These are phyloP conservation scores for Nakazawaea laoshanensis DNA, from an alignment of 805 yeast genomes.

Conservation along the genomic window DNA sequence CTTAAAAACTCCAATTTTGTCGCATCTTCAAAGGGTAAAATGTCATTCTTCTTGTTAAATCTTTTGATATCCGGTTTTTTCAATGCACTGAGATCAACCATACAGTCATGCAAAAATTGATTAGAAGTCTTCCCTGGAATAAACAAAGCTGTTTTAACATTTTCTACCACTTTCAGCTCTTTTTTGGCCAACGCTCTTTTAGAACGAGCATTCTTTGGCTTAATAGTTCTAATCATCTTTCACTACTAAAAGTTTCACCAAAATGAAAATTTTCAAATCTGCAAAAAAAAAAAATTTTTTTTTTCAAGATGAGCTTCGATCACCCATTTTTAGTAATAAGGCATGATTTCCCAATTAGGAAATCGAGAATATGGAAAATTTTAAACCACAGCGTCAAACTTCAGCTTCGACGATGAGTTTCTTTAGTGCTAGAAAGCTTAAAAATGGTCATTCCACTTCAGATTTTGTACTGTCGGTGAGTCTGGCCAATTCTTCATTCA, in stretches of 20 bases:
- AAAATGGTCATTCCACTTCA: too few species aligned
- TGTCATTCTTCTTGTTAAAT: constrained; percentile 80
- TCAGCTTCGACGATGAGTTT: too few species aligned
- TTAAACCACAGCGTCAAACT: too few species aligned
- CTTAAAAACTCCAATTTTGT: constrained; percentile 81
- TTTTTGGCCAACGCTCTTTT: constrained; percentile 88
- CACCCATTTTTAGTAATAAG: not conserved
- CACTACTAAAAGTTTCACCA: not conserved
- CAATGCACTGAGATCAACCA: constrained; percentile 80
- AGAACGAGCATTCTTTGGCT: constrained; percentile 92
- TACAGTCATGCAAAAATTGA: constrained; percentile 76
- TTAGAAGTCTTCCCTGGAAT: constrained; percentile 83
- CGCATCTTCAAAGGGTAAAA: constrained; percentile 90
- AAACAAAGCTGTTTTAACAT: constrained; percentile 82
- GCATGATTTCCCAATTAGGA: too few species aligned
- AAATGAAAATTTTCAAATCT: not conserved
- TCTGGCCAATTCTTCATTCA: too few species aligned
- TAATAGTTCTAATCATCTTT: constrained; percentile 40
- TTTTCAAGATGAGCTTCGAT: constrained; percentile 8
- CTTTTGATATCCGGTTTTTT: constrained; percentile 88
- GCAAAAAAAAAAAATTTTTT: constrained; percentile 1
- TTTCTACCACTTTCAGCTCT: constrained; percentile 84
- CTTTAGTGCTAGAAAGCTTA: too few species aligned
- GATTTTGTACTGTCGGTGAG: too few species aligned
- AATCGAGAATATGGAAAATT: too few species aligned